Evolutionary conservation across 179 eudicot genomes (phyloP).

Genomic region (Beta lomatogona): DNA sequence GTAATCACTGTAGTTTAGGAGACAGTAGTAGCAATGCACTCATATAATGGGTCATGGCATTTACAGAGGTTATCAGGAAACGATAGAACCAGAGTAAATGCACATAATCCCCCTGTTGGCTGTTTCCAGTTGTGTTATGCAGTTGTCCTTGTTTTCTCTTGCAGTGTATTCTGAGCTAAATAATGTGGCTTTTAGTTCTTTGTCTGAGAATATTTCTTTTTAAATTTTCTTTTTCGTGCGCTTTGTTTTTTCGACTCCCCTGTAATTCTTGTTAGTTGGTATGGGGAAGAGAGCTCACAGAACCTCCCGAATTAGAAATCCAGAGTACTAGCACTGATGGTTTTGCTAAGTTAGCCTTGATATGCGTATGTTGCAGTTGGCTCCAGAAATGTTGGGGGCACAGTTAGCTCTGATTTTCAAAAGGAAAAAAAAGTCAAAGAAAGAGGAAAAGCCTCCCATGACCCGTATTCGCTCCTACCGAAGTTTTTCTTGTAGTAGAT

Average conservation of each 20-base stretch:
- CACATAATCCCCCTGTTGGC: constrained; percentile 15
- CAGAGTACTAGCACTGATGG: neutral
- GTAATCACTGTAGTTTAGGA: neutral
- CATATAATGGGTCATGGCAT: constrained; percentile 23
- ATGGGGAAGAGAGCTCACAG: constrained; percentile 15
- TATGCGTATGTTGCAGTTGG: neutral
- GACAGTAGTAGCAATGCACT: constrained; percentile 18
- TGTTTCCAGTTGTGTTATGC: constrained; percentile 23
- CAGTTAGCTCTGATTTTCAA: neutral
- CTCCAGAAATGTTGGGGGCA: constrained; percentile 1
- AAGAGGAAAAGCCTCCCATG: neutral
- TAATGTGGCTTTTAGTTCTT: constrained; percentile 3
- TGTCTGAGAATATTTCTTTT: neutral
- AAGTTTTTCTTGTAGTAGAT: neutral
- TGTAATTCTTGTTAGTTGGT: constrained; percentile 2
- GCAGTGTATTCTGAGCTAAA: constrained; percentile 12
- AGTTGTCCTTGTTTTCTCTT: constrained; percentile 2
- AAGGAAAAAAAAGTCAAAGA: too few relatives aligned
- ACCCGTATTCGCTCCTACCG: neutral
- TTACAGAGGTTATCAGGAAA: constrained; percentile 12
- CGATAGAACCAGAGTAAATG: constrained; percentile 30
- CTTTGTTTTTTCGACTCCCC: neutral
- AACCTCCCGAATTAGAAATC: neutral
- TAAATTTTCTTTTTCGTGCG: neutral
- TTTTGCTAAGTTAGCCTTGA: neutral